A percentile compares a stretch with the other conserved stretches of the same genome.
These are phyloP conservation scores for Cardamine chenopodiifolia DNA, from an alignment of 345 rosid genomes.

Conservation along the genomic window DNA sequence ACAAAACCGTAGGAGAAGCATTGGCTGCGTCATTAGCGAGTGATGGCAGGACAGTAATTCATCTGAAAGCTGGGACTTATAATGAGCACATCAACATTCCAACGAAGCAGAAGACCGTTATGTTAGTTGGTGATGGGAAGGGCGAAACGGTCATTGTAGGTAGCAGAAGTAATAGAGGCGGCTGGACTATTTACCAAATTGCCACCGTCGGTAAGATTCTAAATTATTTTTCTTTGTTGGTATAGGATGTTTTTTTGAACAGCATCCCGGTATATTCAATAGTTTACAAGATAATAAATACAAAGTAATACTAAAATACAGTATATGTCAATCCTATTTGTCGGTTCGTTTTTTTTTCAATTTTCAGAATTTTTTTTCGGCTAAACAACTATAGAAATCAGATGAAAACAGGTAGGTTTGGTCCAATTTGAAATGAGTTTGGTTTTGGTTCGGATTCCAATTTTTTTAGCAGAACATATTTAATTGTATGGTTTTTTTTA, in stretches of 20 bases:
- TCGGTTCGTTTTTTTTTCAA: too few species aligned
- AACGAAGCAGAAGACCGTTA: conserved; percentile 54
- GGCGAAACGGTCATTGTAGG: conserved; percentile 52
- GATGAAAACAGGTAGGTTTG: neutral
- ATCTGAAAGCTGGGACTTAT: conserved; percentile 59
- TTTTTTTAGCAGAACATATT: too few species aligned
- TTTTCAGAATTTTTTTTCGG: neutral
- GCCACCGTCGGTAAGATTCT: conserved; percentile 58
- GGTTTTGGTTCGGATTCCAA: too few species aligned
- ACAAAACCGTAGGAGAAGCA: conserved; percentile 51
- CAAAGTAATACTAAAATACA: neutral
- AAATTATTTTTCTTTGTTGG: too few species aligned
- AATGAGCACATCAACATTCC: conserved; percentile 51
- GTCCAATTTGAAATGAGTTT: too few species aligned
- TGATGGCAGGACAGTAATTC: conserved; percentile 50
- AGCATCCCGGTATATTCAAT: neutral
- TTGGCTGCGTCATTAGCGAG: conserved; percentile 37
- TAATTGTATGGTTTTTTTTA: too few species aligned
- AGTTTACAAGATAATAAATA: neutral
- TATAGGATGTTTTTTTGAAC: too few species aligned
- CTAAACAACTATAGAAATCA: neutral
- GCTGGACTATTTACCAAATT: conserved; percentile 51
- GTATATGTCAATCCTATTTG: neutral
- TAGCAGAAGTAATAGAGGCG: conserved; percentile 45
- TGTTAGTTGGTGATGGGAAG: conserved; percentile 67